A percentile compares a stretch with the other conserved stretches of the same genome.
Evolutionary conservation across 768 basidiomycete species (phyloP).

Genomic region (Xerocomus spinulosus): DNA sequence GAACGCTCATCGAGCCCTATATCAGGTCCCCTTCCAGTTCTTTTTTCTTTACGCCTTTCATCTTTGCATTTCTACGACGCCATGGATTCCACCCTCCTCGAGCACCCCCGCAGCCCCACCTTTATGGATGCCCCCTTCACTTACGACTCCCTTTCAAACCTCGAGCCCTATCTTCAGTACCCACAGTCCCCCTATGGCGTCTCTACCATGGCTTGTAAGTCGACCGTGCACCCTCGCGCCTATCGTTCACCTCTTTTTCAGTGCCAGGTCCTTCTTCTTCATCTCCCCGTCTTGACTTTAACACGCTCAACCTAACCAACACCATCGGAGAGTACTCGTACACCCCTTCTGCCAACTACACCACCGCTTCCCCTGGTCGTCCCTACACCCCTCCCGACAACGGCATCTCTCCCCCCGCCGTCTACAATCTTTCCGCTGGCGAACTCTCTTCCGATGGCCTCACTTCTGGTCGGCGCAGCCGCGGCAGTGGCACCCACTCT

Average conservation of each 20-base stretch:
- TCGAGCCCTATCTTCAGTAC: slow-evolving; percentile 68
- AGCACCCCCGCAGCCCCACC: slow-evolving; percentile 47
- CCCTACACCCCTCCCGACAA: slow-evolving; percentile 67
- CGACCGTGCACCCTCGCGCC: neutral
- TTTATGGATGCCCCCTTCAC: slow-evolving; percentile 46
- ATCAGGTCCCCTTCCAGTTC: slow-evolving; percentile 29
- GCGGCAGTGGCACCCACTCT: slow-evolving; percentile 60
- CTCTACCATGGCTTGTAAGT: slow-evolving; percentile 58
- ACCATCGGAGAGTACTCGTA: slow-evolving; percentile 57
- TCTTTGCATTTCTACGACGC: slow-evolving; percentile 33
- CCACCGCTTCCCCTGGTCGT: slow-evolving; percentile 49
- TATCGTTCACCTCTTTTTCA: slow-evolving; percentile 24
- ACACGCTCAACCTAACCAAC: slow-evolving; percentile 53
- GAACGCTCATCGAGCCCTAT: slow-evolving; percentile 4
- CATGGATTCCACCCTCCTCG: slow-evolving; percentile 50
- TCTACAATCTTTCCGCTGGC: slow-evolving; percentile 65
- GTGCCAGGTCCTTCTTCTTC: slow-evolving; percentile 50
- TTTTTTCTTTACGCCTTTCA: slow-evolving; percentile 31
- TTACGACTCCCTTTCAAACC: slow-evolving; percentile 43
- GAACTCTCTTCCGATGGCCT: slow-evolving; percentile 73
- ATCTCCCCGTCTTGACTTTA: slow-evolving; percentile 61
- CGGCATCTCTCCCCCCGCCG: slow-evolving; percentile 66
- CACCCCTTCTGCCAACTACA: slow-evolving; percentile 51
- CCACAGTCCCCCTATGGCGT: slow-evolving; percentile 63
- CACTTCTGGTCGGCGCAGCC: slow-evolving; percentile 60